These are phyloP conservation scores for Umbellularia californica DNA, from an alignment of 164 flowering plant species.

Conservation along the genomic window DNA sequence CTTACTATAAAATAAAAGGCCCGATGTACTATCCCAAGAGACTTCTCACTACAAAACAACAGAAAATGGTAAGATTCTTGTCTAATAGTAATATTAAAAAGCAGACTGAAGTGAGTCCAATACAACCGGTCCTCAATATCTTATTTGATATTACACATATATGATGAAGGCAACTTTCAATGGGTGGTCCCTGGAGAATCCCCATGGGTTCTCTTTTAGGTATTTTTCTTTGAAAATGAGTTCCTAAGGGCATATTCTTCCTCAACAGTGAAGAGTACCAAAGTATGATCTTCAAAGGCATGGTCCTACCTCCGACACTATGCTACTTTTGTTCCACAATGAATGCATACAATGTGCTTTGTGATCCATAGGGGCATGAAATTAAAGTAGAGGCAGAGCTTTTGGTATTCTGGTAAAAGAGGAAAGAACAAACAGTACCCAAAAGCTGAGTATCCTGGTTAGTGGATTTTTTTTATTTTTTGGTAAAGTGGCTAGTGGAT, in stretches of 20 bases:
- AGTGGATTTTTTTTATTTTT: too few relatives aligned
- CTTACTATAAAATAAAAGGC: too few relatives aligned
- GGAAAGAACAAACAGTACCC: neutral
- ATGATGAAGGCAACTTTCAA: neutral
- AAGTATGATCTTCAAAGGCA: neutral
- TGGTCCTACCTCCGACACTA: neutral
- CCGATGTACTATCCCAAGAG: too few relatives aligned
- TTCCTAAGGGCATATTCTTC: neutral
- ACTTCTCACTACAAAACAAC: too few relatives aligned
- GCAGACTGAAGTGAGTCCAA: too few relatives aligned
- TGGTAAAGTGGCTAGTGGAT: too few relatives aligned
- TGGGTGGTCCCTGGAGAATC: neutral
- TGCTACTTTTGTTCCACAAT: neutral
- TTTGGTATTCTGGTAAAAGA: neutral
- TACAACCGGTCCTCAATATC: too few relatives aligned
- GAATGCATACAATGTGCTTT: neutral
- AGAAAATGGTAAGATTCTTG: too few relatives aligned
- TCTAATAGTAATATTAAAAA: too few relatives aligned
- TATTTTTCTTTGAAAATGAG: neutral
- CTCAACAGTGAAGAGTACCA: neutral
- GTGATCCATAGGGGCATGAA: neutral
- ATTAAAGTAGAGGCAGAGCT: neutral
- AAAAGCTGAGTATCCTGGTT: too few relatives aligned
- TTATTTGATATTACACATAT: too few relatives aligned
- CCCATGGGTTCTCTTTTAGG: neutral